phyloP scores from a whole-genome alignment of 495 filamentous ascomycete species.

The Lasiosphaeris hirsuta region DNA sequence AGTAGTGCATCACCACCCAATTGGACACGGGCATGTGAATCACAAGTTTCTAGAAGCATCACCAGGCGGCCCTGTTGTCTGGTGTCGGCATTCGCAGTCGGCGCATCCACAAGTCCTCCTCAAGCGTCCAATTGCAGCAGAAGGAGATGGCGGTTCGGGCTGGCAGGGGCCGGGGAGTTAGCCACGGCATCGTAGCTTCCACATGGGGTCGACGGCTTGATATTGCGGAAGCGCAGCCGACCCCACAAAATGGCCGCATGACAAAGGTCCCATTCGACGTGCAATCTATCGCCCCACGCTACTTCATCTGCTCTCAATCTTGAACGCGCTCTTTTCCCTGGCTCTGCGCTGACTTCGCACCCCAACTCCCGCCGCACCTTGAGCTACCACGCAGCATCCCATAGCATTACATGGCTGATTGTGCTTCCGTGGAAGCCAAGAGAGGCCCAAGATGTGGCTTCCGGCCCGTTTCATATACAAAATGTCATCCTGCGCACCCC shows the following conservation, averaged over 20 bases:
- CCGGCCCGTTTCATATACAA: constrained; percentile 29
- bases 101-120: not conserved
- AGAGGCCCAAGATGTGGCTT: constrained; percentile 7
- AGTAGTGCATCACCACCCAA: too few relatives aligned
- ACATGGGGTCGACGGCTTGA: constrained; percentile 16
- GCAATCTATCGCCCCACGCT: constrained; percentile 23
- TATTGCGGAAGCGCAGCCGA: constrained; percentile 16
- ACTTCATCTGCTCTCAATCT: constrained; percentile 11
- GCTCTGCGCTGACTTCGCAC: constrained; percentile 2
- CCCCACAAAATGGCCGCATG: constrained; percentile 24
- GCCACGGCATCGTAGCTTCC: constrained; percentile 23
- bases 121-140: not conserved
- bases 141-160: not conserved
- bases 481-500: constrained; percentile 15
- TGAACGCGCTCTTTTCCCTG: constrained; percentile 10
- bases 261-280: constrained; percentile 18
- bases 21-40: too few relatives aligned
- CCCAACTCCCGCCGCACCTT: not conserved
- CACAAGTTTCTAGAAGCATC: too few relatives aligned
- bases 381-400: not conserved
- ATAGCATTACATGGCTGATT: constrained; percentile 12
- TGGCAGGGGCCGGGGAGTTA: not conserved
- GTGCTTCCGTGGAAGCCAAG: constrained; percentile 7
- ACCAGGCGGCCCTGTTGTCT: too few relatives aligned
- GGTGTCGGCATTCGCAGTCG: not conserved